Evolutionary conservation across 1,139 yeast species (phyloP).

Genomic region (Candida dubliniensis): DNA sequence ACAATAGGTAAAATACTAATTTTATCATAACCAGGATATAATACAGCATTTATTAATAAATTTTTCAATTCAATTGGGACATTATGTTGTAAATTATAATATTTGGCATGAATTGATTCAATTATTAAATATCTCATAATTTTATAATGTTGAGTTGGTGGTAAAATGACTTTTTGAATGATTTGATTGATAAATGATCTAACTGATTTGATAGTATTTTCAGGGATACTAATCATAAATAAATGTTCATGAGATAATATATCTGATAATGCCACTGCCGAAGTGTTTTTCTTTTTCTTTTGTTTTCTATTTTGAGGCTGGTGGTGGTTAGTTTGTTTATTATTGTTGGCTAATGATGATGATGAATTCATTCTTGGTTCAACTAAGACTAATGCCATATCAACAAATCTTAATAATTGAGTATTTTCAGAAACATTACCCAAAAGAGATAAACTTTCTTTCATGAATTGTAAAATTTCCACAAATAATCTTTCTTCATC

Average conservation of each 20-base stretch:
- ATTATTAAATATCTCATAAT: constrained; percentile 58
- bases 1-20: constrained; percentile 74
- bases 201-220: constrained; percentile 35
- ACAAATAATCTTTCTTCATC: constrained; percentile 33
- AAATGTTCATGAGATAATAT: constrained; percentile 65
- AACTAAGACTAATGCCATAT: constrained; percentile 43
- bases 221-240: constrained; percentile 47
- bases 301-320: constrained; percentile 20
- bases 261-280: constrained; percentile 61
- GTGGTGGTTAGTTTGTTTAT: background rate
- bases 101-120: constrained; percentile 40
- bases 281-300: constrained; percentile 45
- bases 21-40: constrained; percentile 65
- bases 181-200: constrained; percentile 51
- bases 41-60: constrained; percentile 52
- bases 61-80: constrained; percentile 33
- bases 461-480: constrained; percentile 30
- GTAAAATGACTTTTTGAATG: constrained; percentile 51
- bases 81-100: constrained; percentile 24
- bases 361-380: constrained; percentile 34
- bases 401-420: constrained; percentile 44
- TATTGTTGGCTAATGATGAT: background rate
- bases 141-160: constrained; percentile 63
- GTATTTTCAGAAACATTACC: constrained; percentile 39
- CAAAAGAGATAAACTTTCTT: constrained; percentile 30